A percentile compares a stretch with the other conserved stretches of the same genome.
These are phyloP conservation scores for Cyphellophora attinorum DNA, from an alignment of 2,329 filamentous ascomycete genomes.

Conservation along the genomic window DNA sequence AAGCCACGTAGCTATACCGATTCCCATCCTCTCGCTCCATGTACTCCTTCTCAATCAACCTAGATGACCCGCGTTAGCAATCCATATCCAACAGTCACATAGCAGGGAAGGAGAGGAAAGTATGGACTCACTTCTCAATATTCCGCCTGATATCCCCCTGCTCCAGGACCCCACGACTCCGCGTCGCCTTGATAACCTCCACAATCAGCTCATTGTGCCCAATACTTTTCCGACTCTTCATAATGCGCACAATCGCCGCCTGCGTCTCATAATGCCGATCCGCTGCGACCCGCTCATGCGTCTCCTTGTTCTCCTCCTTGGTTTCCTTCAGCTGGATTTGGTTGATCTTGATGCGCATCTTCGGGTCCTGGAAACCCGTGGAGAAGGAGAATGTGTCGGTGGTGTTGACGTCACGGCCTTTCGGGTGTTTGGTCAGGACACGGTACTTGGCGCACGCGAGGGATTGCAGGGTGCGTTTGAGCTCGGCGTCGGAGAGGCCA, in stretches of 20 bases:
- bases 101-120: conserved; percentile 4
- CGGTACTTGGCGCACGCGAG: conserved; percentile 84
- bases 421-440: conserved; percentile 76
- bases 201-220: conserved; percentile 77
- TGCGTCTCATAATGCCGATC: conserved; percentile 95
- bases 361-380: conserved; percentile 63
- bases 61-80: conserved; percentile 23
- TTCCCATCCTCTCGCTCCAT: conserved; percentile 69
- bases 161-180: conserved; percentile 75
- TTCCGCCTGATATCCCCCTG: conserved; percentile 88
- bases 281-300: conserved; percentile 77
- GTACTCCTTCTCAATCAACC: conserved; percentile 88
- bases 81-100: neutral
- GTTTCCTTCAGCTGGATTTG: conserved; percentile 97
- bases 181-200: conserved; percentile 87
- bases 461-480: conserved; percentile 86
- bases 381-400: conserved; percentile 85
- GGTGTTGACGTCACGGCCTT: conserved; percentile 65
- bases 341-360: conserved; percentile 94
- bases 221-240: conserved; percentile 89
- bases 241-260: conserved; percentile 89
- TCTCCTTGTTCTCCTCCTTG: conserved; percentile 86
- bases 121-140: conserved; percentile 71
- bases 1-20: conserved; percentile 62
- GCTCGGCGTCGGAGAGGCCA: conserved; percentile 64